phyloP scores from a whole-genome alignment of 2,329 filamentous ascomycete species.

The Geoglossum cookeanum region DNA sequence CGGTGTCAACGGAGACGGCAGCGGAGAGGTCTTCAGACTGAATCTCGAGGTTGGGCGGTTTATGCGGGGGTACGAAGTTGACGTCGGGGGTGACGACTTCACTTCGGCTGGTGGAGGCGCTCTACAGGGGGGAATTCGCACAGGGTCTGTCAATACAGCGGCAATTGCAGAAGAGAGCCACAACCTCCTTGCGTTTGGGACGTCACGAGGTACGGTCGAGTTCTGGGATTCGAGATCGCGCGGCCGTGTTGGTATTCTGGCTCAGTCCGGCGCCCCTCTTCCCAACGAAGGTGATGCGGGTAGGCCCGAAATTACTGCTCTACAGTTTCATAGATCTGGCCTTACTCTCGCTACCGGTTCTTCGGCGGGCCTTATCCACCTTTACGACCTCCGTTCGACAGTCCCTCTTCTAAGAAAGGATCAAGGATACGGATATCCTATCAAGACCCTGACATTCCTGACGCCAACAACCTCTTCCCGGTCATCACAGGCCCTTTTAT shows the following conservation, averaged over 20 bases:
- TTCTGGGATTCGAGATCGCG: conserved; percentile 87
- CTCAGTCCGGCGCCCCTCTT: conserved; percentile 14
- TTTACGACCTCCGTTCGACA: conserved; percentile 83
- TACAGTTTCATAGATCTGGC: conserved; percentile 71
- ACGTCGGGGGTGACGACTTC: conserved; percentile 70
- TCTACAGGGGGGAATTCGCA: conserved; percentile 69
- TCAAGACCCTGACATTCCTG: conserved; percentile 61
- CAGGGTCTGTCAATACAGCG: conserved; percentile 71
- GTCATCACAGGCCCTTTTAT: conserved; percentile 40
- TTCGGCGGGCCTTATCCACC: conserved; percentile 70
- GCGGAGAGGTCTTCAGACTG: conserved; percentile 80
- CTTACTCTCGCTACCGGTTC: conserved; percentile 72
- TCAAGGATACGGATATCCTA: conserved; percentile 84
- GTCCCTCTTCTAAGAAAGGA: conserved; percentile 77
- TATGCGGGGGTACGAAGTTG: conserved; percentile 83
- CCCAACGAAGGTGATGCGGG: conserved; percentile 14
- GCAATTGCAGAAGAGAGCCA: conserved; percentile 78
- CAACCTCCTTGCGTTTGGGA: conserved; percentile 82
- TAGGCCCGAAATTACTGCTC: conserved; percentile 54
- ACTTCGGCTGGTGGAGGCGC: conserved; percentile 46
- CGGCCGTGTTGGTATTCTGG: conserved; percentile 57
- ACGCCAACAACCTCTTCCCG: conserved; percentile 34
- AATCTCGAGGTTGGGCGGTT: conserved; percentile 86
- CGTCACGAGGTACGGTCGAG: conserved; percentile 84
- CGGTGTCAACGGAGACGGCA: conserved; percentile 66